Evolutionary conservation across 495 filamentous ascomycete genomes (phyloP), one percentile per base, ranked within the genome.

Genomic region (Talaromyces liani): DNA sequence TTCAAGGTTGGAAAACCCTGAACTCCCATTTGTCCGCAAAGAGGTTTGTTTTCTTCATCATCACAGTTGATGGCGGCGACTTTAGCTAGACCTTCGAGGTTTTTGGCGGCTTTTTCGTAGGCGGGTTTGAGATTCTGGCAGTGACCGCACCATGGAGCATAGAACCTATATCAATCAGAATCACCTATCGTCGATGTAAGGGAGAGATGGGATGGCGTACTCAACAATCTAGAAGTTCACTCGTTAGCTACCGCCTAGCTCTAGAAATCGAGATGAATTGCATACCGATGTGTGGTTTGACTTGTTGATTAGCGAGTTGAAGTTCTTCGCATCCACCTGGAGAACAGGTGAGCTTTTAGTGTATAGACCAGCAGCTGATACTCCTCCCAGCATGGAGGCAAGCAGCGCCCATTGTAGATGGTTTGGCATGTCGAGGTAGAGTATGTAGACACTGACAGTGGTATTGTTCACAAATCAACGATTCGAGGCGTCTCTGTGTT

Each of bases 1-100:
- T 99, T 99, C 61, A 99, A 80, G 1, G 94, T 98, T 2, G 94
- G 94, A 80, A 97, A 99, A 49, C 94, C 94, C 77, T 96, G 83
- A 24, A 99, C 87, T 55, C 93, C 94, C 87, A 97, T 91, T 59
- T 79, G 75, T 45, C 90, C 86, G 74, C 94, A 99, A 68, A 98
- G 84, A 3, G 82, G 79, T 75, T 98, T 98, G 80, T 99, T 99
- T 60, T 80, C 79, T 47, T 98, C 95, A 27, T 96, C 92, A 67
- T 98, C 94, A 76, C 94, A 99, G 73, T 99, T 91, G 66, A 99
- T 81, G 34, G 94, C 94, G 12, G 90, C 95, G 31, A 98, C 93
- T 69, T 96, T 94, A 61, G 91, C 94, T 31, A 99, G 79, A 7
- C 94, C 95, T 18, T 89, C 85, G 55, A 99, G 87, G 66, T 85